phyloP scores from a whole-genome alignment of 257 asterid species.

The Ligustrum vulgare region DNA sequence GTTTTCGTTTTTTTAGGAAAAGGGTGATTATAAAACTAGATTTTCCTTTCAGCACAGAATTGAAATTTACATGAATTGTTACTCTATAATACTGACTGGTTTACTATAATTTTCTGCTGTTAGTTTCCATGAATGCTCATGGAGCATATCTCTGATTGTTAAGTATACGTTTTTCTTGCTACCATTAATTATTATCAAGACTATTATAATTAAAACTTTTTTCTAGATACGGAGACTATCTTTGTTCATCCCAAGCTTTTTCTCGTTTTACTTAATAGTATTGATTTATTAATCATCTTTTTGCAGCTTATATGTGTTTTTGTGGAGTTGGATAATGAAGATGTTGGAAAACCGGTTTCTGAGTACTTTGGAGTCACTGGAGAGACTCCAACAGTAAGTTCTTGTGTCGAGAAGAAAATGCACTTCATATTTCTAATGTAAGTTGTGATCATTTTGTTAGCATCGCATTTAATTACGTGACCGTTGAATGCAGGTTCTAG shows the following conservation, averaged over 20 bases:
- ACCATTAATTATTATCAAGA: too few species aligned
- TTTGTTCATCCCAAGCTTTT: neutral
- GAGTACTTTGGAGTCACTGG: conserved; percentile 78
- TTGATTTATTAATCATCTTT: neutral
- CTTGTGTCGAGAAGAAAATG: conserved; percentile 9
- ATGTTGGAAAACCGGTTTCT: conserved; percentile 77
- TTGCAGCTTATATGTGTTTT: conserved; percentile 71
- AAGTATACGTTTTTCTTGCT: too few species aligned
- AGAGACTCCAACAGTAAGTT: conserved; percentile 61
- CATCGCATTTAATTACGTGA: conserved; percentile 16
- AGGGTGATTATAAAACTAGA: neutral
- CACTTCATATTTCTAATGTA: neutral
- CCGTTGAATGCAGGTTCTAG: conserved; percentile 63
- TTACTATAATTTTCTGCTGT: neutral
- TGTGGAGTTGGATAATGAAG: conserved; percentile 78
- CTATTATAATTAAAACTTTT: too few species aligned
- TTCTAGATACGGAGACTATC: neutral
- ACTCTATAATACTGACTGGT: too few species aligned
- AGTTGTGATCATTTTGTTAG: neutral
- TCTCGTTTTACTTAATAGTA: neutral
- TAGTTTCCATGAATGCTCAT: neutral
- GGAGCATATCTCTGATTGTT: too few species aligned
- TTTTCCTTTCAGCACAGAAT: neutral
- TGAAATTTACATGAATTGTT: too few species aligned
- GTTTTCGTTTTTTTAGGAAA: neutral